A percentile compares a stretch with the other conserved stretches of the same genome.
Conservation (phyloP, 768 basidiomycete genomes). For the Collybia sordida region DNA sequence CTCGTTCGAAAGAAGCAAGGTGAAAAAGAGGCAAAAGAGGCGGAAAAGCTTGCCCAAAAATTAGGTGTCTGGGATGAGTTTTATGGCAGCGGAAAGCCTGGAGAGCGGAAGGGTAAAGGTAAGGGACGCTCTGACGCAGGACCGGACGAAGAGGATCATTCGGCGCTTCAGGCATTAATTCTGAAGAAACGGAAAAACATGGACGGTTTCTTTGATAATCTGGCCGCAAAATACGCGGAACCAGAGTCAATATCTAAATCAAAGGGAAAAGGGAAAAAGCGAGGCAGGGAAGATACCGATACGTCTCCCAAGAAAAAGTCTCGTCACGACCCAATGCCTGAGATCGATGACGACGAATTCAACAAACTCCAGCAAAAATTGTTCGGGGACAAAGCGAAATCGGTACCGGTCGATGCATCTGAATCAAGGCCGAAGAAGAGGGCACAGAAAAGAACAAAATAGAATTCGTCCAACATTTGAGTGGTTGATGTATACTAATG, state of each 20-base stretch:
- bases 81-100: conserved; percentile 73
- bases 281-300: conserved; percentile 42
- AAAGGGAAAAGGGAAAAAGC: conserved; percentile 57
- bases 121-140: conserved; percentile 34
- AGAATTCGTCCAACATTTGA: conserved; percentile 21
- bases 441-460: conserved; percentile 32
- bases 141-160: conserved; percentile 59
- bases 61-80: conserved; percentile 95
- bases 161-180: conserved; percentile 79
- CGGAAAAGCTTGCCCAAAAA: conserved; percentile 81
- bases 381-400: conserved; percentile 44
- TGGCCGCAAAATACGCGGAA: conserved; percentile 74
- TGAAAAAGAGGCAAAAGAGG: conserved; percentile 80
- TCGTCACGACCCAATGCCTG: conserved; percentile 42
- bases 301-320: conserved; percentile 52
- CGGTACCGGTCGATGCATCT: conserved; percentile 13
- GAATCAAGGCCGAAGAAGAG: conserved; percentile 24
- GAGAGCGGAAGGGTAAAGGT: conserved; percentile 54
- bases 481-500: background rate
- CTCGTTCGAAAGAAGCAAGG: conserved; percentile 72
- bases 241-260: conserved; percentile 38
- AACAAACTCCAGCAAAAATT: conserved; percentile 57
- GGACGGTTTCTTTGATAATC: conserved; percentile 70
- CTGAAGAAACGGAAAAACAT: conserved; percentile 65
- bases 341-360: conserved; percentile 69